Percentiles rank a stretch among this genome's conserved stretches.
Conservation (phyloP, 73 alveolate genomes). For the Loxodes magnus region DNA sequence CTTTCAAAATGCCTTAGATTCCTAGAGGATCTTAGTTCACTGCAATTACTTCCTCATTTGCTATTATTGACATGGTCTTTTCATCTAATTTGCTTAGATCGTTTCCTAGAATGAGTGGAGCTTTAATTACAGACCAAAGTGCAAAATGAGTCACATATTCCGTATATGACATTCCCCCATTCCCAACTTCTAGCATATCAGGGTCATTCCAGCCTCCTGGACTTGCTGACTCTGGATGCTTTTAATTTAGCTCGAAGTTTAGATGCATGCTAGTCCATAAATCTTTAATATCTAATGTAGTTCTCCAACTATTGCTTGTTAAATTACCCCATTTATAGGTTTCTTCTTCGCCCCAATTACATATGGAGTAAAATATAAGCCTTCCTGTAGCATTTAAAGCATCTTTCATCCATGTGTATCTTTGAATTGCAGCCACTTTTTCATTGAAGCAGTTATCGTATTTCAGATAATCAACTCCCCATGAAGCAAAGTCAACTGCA, state of each 20-base stretch:
- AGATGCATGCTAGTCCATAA: constrained; percentile 10
- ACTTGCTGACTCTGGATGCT: constrained; percentile 59
- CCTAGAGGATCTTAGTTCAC: constrained; percentile 92
- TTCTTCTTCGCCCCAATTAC: constrained; percentile 91
- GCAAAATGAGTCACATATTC: constrained; percentile 93
- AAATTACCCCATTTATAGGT: constrained; percentile 68
- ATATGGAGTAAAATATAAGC: constrained; percentile 82
- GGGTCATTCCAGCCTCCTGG: constrained; percentile 99
- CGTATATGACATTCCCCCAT: constrained; percentile 73
- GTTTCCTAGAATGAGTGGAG: constrained; percentile 90
- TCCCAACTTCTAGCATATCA: constrained; percentile 95
- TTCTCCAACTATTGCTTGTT: constrained; percentile 94
- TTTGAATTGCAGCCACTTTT: constrained; percentile 30
- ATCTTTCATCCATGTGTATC: constrained; percentile 87
- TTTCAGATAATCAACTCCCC: constrained; percentile 74
- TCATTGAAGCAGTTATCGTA: constrained; percentile 43
- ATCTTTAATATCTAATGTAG: constrained; percentile 73
- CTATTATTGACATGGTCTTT: constrained; percentile 49
- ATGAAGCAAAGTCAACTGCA: constrained; percentile 48
- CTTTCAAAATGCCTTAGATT: constrained; percentile 47
- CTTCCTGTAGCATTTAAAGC: constrained; percentile 78
- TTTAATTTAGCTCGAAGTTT: constrained; percentile 18
- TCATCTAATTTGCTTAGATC: constrained; percentile 59
- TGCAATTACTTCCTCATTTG: constrained; percentile 75
- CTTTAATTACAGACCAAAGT: constrained; percentile 92